Evolutionary conservation across 208 protist species (phyloP).

Genomic region (Leishmania tarentolae): DNA sequence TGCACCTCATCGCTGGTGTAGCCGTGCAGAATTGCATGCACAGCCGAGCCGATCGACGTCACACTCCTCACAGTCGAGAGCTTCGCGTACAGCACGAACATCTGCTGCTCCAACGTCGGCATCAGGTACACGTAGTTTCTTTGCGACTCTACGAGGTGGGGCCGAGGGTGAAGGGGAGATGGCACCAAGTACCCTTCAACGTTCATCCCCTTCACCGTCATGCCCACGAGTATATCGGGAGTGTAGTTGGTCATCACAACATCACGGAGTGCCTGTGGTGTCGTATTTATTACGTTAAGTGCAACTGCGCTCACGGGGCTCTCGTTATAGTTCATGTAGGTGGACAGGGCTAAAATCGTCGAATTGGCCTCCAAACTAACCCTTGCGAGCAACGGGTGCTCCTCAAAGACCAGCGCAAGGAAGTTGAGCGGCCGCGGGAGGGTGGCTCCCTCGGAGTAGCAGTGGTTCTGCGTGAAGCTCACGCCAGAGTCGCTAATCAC

Average conservation of each 20-base stretch:
- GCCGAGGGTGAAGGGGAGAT: background rate
- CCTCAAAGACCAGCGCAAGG: slow-evolving; percentile 4
- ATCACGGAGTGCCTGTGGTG: background rate
- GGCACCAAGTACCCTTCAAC: background rate
- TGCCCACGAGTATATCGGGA: background rate
- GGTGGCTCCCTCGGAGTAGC: background rate
- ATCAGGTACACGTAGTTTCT: slow-evolving; percentile 13
- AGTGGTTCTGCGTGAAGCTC: slow-evolving; percentile 8
- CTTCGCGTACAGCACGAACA: slow-evolving; percentile 38
- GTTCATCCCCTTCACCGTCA: background rate
- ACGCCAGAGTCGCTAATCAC: background rate
- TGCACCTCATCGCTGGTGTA: background rate
- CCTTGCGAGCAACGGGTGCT: background rate
- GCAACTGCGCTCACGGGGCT: background rate
- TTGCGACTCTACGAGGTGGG: background rate
- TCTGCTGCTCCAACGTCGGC: slow-evolving; percentile 57
- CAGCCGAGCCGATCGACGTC: background rate
- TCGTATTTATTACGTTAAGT: background rate
- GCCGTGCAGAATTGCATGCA: slow-evolving; percentile 12
- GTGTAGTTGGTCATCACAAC: background rate
- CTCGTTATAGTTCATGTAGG: background rate
- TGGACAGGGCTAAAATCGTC: background rate
- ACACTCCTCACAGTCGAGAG: background rate
- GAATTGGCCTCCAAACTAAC: background rate
- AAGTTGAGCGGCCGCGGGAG: slow-evolving; percentile 2